Percentiles rank a stretch among this genome's conserved stretches.
Conservation (phyloP, 345 rosid genomes). For the Boechera divaricarpa region DNA sequence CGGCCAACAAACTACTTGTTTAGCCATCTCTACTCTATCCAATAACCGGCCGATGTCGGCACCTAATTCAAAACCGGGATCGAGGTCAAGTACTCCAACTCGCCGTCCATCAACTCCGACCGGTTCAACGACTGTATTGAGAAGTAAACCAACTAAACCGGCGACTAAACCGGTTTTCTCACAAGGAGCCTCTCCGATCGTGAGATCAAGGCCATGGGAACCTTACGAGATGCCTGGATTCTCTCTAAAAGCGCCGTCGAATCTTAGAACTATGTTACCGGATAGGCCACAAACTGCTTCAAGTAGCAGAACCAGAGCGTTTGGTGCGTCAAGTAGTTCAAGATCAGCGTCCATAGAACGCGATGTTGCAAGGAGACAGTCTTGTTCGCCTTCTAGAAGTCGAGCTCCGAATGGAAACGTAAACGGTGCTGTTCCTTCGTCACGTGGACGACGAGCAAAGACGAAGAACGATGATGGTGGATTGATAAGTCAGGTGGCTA, state of each 20-base stretch:
- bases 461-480: conserved; percentile 31
- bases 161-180: conserved; percentile 19
- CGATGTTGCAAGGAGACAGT: conserved; percentile 55
- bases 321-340: conserved; percentile 32
- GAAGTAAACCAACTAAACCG: conserved; percentile 31
- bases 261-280: conserved; percentile 66
- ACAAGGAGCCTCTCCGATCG: conserved; percentile 49
- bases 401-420: conserved; percentile 50
- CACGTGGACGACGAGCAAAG: conserved; percentile 40
- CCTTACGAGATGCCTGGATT: conserved; percentile 60
- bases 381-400: conserved; percentile 76
- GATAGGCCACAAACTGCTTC: conserved; percentile 74
- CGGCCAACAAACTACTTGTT: conserved; percentile 4
- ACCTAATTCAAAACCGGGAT: conserved; percentile 43
- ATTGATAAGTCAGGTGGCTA: conserved; percentile 53
- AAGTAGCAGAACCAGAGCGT: conserved; percentile 65
- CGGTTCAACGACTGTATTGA: conserved; percentile 24
- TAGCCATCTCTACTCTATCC: conserved; percentile 63
- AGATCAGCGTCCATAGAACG: conserved; percentile 50
- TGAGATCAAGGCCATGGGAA: conserved; percentile 61
- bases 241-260: conserved; percentile 64
- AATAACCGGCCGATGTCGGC: conserved; percentile 37
- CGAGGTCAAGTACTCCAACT: conserved; percentile 70
- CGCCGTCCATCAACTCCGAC: conserved; percentile 58
- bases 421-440: conserved; percentile 50